These are phyloP conservation scores for Backusella parvicylindrica DNA, from an alignment of 192 early-diverging fungal species.

Conservation along the genomic window DNA sequence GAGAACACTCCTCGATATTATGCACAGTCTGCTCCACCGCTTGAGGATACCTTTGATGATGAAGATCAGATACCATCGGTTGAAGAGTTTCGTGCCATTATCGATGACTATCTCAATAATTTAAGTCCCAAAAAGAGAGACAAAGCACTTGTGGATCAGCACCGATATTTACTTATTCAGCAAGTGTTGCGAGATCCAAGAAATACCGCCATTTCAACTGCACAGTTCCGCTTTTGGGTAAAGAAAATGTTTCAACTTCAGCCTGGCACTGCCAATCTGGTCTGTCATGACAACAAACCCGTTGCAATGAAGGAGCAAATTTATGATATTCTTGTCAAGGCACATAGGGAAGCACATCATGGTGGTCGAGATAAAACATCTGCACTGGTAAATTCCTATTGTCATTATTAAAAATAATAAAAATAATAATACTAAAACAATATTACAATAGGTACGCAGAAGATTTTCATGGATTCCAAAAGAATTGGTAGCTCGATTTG, in stretches of 20 bases:
- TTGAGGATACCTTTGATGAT: constrained; percentile 19
- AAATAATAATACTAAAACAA: background rate
- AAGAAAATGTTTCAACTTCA: constrained; percentile 54
- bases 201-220: constrained; percentile 52
- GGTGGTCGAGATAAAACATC: constrained; percentile 57
- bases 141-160: constrained; percentile 45
- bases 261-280: constrained; percentile 33
- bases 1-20: constrained; percentile 8
- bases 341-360: constrained; percentile 49
- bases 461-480: constrained; percentile 39
- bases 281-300: constrained; percentile 51
- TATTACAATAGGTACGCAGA: constrained; percentile 21
- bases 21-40: background rate
- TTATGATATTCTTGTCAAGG: constrained; percentile 48
- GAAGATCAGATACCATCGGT: constrained; percentile 41
- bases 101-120: constrained; percentile 46
- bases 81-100: constrained; percentile 42
- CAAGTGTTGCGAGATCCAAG: constrained; percentile 48
- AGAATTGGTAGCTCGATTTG: constrained; percentile 37
- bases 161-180: constrained; percentile 47
- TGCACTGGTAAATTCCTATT: constrained; percentile 36
- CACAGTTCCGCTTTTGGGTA: constrained; percentile 55
- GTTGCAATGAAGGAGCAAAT: constrained; percentile 50
- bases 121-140: constrained; percentile 51
- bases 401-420: background rate